A percentile compares a stretch with the other conserved stretches of the same genome.
phyloP scores from a whole-genome alignment of 2,329 filamentous ascomycete genomes.

The Talaromyces amestolkiae region DNA sequence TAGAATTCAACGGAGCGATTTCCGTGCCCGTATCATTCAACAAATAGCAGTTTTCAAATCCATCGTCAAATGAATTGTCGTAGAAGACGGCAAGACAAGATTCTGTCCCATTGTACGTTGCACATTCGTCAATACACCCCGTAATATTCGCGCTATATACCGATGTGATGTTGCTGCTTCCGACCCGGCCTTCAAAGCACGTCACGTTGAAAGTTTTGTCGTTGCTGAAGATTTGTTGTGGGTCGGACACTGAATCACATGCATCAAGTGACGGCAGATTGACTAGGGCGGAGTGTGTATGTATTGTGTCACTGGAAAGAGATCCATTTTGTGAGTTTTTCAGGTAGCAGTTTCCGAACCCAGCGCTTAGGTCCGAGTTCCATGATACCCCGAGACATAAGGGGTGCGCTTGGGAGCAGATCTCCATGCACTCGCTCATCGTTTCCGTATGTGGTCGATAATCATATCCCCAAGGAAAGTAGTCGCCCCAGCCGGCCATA shows the following conservation, averaged over 20 bases:
- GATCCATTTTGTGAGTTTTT: slow-evolving; percentile 4
- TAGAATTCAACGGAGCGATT: neutral
- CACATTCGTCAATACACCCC: slow-evolving; percentile 1
- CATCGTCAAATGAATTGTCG: slow-evolving; percentile 12
- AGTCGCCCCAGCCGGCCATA: slow-evolving; percentile 11
- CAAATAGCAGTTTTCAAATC: slow-evolving; percentile 15
- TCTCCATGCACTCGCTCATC: slow-evolving; percentile 14
- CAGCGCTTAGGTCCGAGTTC: slow-evolving; percentile 4
- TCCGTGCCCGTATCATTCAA: neutral
- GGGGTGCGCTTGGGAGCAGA: slow-evolving; percentile 6
- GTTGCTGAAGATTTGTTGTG: neutral
- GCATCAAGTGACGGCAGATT: slow-evolving; percentile 1
- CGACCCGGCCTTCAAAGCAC: neutral
- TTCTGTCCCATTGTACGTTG: neutral
- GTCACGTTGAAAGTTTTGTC: neutral
- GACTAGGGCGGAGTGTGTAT: neutral
- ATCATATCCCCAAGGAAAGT: neutral
- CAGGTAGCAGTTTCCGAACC: slow-evolving; percentile 14
- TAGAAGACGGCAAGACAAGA: slow-evolving; percentile 7
- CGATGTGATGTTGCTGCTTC: slow-evolving; percentile 6
- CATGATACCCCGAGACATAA: slow-evolving; percentile 8
- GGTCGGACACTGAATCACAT: neutral
- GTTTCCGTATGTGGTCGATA: slow-evolving; percentile 2
- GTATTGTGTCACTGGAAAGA: neutral
- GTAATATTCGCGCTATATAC: slow-evolving; percentile 13